These are phyloP conservation scores for Albizia julibrissin DNA, from an alignment of 306 rosid species.

Conservation along the genomic window DNA sequence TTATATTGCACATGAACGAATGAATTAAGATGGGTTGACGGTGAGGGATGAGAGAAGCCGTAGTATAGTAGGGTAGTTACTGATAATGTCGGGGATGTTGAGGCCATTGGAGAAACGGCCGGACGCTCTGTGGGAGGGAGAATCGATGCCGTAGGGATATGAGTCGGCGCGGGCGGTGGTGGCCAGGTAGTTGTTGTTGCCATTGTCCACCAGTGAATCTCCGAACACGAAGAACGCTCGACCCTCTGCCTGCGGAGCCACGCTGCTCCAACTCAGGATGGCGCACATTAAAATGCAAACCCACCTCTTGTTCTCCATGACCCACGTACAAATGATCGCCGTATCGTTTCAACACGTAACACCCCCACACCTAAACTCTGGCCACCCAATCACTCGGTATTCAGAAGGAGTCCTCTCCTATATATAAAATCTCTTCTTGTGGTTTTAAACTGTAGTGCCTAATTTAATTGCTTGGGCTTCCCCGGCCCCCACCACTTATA, in stretches of 20 bases:
- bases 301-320: constrained; percentile 30
- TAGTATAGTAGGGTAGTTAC: constrained; percentile 17
- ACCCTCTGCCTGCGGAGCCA: constrained; percentile 34
- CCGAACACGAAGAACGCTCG: constrained; percentile 88
- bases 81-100: constrained; percentile 60
- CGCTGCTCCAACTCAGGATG: background rate
- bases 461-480: constrained; percentile 40
- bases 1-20: too few species aligned
- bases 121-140: constrained; percentile 46
- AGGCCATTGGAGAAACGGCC: constrained; percentile 75
- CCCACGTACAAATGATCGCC: too few species aligned
- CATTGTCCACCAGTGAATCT: constrained; percentile 87
- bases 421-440: constrained; percentile 38
- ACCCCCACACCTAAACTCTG: background rate
- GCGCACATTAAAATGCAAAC: background rate
- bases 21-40: background rate
- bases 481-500: background rate
- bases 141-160: constrained; percentile 72
- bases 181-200: constrained; percentile 79
- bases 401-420: background rate
- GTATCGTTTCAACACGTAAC: too few species aligned
- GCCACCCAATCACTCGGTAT: background rate
- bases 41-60: background rate
- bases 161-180: constrained; percentile 90
- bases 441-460: background rate